These are phyloP conservation scores for Didymella keratinophila DNA, from an alignment of 2,329 filamentous ascomycete genomes.

Conservation along the genomic window DNA sequence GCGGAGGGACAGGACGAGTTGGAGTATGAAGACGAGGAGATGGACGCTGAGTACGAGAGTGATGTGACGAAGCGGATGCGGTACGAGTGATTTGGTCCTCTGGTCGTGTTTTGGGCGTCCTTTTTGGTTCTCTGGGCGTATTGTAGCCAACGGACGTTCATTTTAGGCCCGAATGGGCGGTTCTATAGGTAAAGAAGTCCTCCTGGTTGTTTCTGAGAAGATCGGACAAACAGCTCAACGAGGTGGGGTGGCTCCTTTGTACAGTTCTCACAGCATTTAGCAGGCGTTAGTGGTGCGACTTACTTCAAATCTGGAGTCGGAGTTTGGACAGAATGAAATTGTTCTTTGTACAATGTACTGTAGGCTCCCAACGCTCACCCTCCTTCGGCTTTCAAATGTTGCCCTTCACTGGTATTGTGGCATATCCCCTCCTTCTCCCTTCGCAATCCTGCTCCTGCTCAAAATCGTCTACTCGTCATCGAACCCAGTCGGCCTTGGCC, in stretches of 20 bases:
- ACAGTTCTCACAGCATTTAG: no score
- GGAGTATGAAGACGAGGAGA: slow-evolving; percentile 20
- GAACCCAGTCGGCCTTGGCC: slow-evolving; percentile 56
- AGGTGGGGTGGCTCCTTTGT: neutral
- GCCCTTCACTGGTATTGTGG: slow-evolving; percentile 4
- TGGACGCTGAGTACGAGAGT: slow-evolving; percentile 2
- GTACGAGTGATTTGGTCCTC: slow-evolving; percentile 12
- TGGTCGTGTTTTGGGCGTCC: neutral
- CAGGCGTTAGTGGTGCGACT: slow-evolving; percentile 4
- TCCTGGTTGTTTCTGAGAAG: neutral
- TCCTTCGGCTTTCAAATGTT: neutral
- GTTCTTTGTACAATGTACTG: slow-evolving; percentile 38
- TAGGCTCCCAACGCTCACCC: neutral
- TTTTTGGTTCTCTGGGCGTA: neutral
- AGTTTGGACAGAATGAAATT: slow-evolving; percentile 29
- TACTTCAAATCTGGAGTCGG: neutral
- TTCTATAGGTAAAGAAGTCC: neutral
- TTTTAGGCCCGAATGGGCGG: neutral
- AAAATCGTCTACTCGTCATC: slow-evolving; percentile 50
- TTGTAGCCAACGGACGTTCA: neutral
- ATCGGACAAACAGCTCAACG: neutral
- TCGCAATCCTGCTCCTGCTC: neutral
- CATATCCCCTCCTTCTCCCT: neutral
- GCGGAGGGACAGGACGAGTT: slow-evolving; percentile 19
- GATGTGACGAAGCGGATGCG: slow-evolving; percentile 10